Base-by-base conservation (phyloP, 257 asterid species). In the Cynanchum wilfordii region DNA sequence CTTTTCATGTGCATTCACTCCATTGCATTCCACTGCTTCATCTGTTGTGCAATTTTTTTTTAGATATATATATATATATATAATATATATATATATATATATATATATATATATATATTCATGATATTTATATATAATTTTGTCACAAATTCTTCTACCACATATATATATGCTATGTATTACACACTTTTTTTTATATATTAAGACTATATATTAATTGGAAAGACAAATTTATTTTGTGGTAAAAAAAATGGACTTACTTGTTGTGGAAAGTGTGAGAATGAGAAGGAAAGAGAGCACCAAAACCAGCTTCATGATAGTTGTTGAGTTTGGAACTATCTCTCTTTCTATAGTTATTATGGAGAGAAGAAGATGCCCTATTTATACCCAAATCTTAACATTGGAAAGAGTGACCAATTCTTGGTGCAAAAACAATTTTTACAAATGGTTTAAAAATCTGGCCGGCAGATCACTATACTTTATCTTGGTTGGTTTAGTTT, bases 1-100 rank as follows among this genome's bases (percentile, higher is more conserved):
- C 4, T 2, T 10, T 71, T 24, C 24, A 29, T 62, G 72, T 10
- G 56, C 82, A 36, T 81, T 71, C 4, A 65, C 67, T 16, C 20
- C 1, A 25, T 56, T 58, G 45, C 82, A 81, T 13, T 24, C 25
- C 45, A 16, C 10, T 40, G 29, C 12, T 45, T 49, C 47, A 9
- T 16, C 71, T 44, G 12, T 44, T 44, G 12, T 44, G 12, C 5
- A 44, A 7, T 44, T n/a, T n/a, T n/a, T n/a, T n/a, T n/a, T n/a
- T n/a, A n/a, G n/a, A 44, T 7, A 44, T 44, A 44, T 30, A 30
- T 44, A 44, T 44, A 44, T 44, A 10, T 44, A 44, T 44, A 30
- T 30, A 30, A n/a, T n/a, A n/a, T n/a, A n/a, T 44, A 44, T 7
- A 44, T 44, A 44, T 30, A 30, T 44, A 44, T 44, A 44, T 44